A percentile compares a stretch with the other conserved stretches of the same genome.
Evolutionary conservation across 2,329 filamentous ascomycete species (phyloP).

Genomic region (Colletotrichum endophyticum): DNA sequence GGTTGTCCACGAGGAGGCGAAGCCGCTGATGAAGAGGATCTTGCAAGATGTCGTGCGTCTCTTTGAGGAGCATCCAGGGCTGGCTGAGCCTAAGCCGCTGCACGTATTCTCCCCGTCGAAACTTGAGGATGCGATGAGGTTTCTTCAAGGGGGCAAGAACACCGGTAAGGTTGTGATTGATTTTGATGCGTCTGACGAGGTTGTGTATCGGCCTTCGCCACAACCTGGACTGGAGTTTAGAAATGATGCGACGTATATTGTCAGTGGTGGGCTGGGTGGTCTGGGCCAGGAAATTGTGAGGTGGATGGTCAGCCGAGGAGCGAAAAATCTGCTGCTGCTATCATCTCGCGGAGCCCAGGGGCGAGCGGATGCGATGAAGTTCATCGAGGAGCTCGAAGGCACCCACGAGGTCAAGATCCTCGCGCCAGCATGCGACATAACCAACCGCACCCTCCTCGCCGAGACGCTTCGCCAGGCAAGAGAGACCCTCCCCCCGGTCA

Average conservation of each 20-base stretch:
- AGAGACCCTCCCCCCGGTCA: conserved; percentile 28
- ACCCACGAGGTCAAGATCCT: conserved; percentile 33
- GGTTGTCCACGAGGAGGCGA: neutral
- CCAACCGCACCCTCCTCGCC: conserved; percentile 28
- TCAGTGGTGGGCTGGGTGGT: conserved; percentile 63
- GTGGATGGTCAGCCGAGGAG: conserved; percentile 51
- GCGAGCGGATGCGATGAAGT: neutral
- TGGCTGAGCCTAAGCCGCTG: conserved; percentile 14
- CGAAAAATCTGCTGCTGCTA: conserved; percentile 55
- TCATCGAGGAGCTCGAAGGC: conserved; percentile 35
- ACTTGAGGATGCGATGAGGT: conserved; percentile 41
- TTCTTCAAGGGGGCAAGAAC: conserved; percentile 48
- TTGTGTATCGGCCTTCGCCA: neutral
- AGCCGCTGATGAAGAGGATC: neutral
- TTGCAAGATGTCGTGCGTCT: neutral
- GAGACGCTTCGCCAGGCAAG: conserved; percentile 22
- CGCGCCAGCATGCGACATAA: conserved; percentile 47
- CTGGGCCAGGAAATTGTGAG: conserved; percentile 57
- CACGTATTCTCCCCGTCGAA: conserved; percentile 28
- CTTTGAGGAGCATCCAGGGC: neutral
- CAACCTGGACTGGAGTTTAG: conserved; percentile 21
- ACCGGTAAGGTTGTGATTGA: conserved; percentile 48
- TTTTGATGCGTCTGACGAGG: neutral
- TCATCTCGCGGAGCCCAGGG: conserved; percentile 25
- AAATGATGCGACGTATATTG: conserved; percentile 51